Evolutionary conservation across 352 stramenopile genomes (phyloP).

Genomic region (Thalassiosira delicatula): DNA sequence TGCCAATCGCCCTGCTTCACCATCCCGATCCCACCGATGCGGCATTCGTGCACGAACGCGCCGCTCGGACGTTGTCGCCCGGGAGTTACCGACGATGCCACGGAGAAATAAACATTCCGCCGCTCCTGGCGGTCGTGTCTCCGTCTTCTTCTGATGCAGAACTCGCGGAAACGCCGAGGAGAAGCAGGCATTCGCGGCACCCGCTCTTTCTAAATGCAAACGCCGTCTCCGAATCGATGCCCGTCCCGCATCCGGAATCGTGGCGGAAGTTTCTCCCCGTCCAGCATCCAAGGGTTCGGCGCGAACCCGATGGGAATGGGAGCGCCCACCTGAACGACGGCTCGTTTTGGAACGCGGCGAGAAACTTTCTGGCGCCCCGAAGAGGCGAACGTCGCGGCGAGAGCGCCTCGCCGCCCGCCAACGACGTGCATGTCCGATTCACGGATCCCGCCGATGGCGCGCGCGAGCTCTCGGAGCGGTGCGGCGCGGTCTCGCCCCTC

Average conservation of each 20-base stretch:
- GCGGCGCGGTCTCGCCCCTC: constrained; percentile 9
- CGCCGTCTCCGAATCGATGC: constrained; percentile 38
- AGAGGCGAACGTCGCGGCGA: too few relatives aligned
- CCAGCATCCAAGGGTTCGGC: too few relatives aligned
- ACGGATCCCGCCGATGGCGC: constrained; percentile 33
- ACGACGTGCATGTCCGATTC: constrained; percentile 46
- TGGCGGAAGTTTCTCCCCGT: constrained; percentile 17
- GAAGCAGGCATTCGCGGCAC: constrained; percentile 5
- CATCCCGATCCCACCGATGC: constrained; percentile 1
- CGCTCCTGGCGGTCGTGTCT: background rate
- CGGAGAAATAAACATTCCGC: background rate
- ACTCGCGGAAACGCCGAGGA: background rate
- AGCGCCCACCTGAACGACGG: too few relatives aligned
- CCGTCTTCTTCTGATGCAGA: background rate
- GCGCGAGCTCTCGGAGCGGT: constrained; percentile 30
- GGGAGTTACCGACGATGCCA: background rate
- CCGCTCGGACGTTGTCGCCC: background rate
- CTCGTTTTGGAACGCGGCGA: constrained; percentile 32
- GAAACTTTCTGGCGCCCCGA: constrained; percentile 11
- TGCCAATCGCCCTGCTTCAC: background rate
- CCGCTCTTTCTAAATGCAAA: constrained; percentile 38
- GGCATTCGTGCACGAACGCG: background rate
- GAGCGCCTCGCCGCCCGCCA: too few relatives aligned
- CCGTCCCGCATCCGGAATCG: constrained; percentile 33
- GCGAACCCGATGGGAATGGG: background rate